Evolutionary conservation across 345 rosid species (phyloP).

Genomic region (Eucalyptus grandis): DNA sequence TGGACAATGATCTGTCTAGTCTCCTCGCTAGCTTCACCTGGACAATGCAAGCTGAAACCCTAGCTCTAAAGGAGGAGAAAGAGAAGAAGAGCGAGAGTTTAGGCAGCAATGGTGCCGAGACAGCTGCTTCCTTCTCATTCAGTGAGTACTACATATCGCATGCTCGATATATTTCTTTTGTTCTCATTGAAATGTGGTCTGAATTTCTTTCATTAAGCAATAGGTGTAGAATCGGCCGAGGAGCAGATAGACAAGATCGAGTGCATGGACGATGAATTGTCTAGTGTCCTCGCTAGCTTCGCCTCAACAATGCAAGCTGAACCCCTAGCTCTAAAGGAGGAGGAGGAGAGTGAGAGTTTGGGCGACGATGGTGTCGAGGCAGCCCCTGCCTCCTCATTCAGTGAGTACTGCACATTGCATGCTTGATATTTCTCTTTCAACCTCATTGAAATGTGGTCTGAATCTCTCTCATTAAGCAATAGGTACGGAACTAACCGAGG

Average conservation of each 20-base stretch:
- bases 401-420: not conserved
- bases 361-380: not conserved
- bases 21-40: not conserved
- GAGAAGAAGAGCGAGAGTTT: not conserved
- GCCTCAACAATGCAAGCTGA: constrained; percentile 5
- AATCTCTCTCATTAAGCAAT: not conserved
- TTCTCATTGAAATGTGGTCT: not conserved
- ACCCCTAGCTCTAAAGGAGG: not conserved
- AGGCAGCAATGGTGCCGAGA: not conserved
- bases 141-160: not conserved
- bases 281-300: not conserved
- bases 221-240: not conserved
- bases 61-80: not conserved
- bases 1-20: not conserved
- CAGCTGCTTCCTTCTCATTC: not conserved
- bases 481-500: not conserved
- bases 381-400: not conserved
- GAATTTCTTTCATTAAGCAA: not conserved
- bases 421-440: not conserved
- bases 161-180: not conserved
- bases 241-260: not conserved
- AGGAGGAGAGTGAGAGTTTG: not conserved
- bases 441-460: not conserved
- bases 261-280: not conserved
- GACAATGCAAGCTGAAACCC: not conserved